Percentiles rank a stretch among this genome's conserved stretches.
Evolutionary conservation across 371 early-diverging fungal species (phyloP).

Genomic region (Entomophthora muscae): DNA sequence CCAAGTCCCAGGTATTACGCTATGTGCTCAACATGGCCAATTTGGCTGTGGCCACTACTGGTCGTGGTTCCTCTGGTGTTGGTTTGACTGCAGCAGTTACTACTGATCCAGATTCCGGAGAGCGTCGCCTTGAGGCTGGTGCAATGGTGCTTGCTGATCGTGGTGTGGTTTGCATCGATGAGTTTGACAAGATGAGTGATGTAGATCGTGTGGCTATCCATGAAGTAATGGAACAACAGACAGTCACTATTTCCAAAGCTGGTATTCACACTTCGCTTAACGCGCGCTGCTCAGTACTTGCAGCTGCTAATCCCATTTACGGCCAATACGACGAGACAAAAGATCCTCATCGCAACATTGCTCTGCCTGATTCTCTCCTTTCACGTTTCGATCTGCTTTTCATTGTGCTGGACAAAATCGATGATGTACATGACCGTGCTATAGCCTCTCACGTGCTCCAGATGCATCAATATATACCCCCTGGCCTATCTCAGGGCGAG

Average conservation of each 20-base stretch:
- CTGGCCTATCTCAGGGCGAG: conserved; percentile 27
- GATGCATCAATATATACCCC: conserved; percentile 80
- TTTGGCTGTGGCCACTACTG: conserved; percentile 87
- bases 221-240: conserved; percentile 99
- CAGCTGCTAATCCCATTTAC: conserved; percentile 98
- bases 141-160: conserved; percentile 99
- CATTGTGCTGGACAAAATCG: conserved; percentile 82
- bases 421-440: conserved; percentile 64
- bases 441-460: conserved; percentile 83
- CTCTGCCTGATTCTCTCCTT: conserved; percentile 92
- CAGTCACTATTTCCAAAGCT: conserved; percentile 94
- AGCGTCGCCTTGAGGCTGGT: conserved; percentile 93
- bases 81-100: conserved; percentile 95
- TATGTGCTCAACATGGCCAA: conserved; percentile 84
- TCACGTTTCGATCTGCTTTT: conserved; percentile 98
- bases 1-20: conserved; percentile 86
- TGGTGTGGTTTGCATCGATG: conserved; percentile 98
- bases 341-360: conserved; percentile 88
- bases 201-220: conserved; percentile 98
- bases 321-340: conserved; percentile 72
- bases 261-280: conserved; percentile 98
- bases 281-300: conserved; percentile 96
- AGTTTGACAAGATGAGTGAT: conserved; percentile 99
- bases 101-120: conserved; percentile 30
- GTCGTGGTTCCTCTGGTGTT: conserved; percentile 93